Evolutionary conservation across 257 asterid genomes (phyloP).

Genomic region (Schizonepeta tenuifolia): DNA sequence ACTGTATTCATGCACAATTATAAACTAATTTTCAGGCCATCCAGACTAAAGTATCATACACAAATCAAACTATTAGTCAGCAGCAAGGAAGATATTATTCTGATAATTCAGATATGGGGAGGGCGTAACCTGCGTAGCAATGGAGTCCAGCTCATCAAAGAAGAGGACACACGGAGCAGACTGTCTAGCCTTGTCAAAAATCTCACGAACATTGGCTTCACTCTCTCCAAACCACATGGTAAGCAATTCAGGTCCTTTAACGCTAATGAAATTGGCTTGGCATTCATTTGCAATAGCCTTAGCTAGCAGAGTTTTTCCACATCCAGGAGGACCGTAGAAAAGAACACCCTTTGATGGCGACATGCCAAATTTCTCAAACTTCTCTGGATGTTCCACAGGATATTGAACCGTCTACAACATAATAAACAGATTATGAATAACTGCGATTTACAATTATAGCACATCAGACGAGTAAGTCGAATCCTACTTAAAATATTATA

Average conservation of each 20-base stretch:
- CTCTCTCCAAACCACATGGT: conserved; percentile 76
- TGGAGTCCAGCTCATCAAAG: conserved; percentile 63
- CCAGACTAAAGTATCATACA: background rate
- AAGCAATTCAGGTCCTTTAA: conserved; percentile 65
- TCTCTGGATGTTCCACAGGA: conserved; percentile 71
- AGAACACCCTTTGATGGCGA: conserved; percentile 73
- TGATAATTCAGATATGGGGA: conserved; percentile 7
- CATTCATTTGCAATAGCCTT: conserved; percentile 67
- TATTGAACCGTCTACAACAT: conserved; percentile 60
- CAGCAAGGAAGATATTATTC: background rate
- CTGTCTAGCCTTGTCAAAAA: conserved; percentile 63
- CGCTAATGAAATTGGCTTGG: conserved; percentile 61
- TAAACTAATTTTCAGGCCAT: no score
- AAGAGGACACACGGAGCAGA: conserved; percentile 66
- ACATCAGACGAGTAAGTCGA: conserved; percentile 2
- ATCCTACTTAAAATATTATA: conserved; percentile 1
- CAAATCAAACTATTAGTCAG: background rate
- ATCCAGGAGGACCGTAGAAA: conserved; percentile 68
- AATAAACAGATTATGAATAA: conserved; percentile 12
- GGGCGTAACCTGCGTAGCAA: conserved; percentile 55
- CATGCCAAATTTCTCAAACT: conserved; percentile 68
- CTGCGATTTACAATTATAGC: conserved; percentile 1
- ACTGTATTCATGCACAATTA: background rate
- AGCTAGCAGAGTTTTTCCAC: conserved; percentile 65
- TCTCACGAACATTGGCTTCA: conserved; percentile 65